A percentile compares a stretch with the other conserved stretches of the same genome.
Evolutionary conservation across 2,329 filamentous ascomycete species (phyloP).

Genomic region (Periconia digitata): DNA sequence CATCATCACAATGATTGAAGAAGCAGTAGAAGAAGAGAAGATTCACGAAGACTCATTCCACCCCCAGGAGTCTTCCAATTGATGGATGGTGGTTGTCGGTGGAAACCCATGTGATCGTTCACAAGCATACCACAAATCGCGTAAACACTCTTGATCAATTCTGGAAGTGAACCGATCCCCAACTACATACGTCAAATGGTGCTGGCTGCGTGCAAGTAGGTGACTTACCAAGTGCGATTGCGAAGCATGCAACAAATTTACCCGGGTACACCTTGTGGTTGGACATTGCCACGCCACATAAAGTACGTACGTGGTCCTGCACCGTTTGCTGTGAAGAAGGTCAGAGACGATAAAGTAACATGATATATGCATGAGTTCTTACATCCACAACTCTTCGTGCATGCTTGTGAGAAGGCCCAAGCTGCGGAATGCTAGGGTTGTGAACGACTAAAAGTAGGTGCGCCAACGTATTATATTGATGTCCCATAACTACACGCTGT

Average conservation of each 20-base stretch:
- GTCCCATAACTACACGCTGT: conserved; percentile 23
- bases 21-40: not conserved
- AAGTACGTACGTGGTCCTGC: conserved; percentile 38
- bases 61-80: conserved; percentile 41
- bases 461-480: conserved; percentile 39
- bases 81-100: conserved; percentile 32
- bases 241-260: conserved; percentile 41
- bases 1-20: not conserved
- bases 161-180: conserved; percentile 36
- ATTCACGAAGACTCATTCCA: conserved; percentile 13
- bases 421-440: conserved; percentile 40
- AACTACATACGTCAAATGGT: conserved; percentile 16
- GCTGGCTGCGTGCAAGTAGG: not conserved
- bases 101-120: conserved; percentile 39
- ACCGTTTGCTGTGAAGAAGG: conserved; percentile 18
- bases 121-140: conserved; percentile 32
- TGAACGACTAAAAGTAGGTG: conserved; percentile 40
- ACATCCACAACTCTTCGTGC: conserved; percentile 34
- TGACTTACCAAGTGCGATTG: conserved; percentile 35
- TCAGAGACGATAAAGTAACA: not conserved
- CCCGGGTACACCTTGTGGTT: conserved; percentile 37
- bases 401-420: conserved; percentile 37
- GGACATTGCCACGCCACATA: conserved; percentile 38
- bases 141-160: conserved; percentile 34
- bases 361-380: not conserved